Evolutionary conservation across 306 rosid genomes (phyloP).

Genomic region (Rosa chinensis): DNA sequence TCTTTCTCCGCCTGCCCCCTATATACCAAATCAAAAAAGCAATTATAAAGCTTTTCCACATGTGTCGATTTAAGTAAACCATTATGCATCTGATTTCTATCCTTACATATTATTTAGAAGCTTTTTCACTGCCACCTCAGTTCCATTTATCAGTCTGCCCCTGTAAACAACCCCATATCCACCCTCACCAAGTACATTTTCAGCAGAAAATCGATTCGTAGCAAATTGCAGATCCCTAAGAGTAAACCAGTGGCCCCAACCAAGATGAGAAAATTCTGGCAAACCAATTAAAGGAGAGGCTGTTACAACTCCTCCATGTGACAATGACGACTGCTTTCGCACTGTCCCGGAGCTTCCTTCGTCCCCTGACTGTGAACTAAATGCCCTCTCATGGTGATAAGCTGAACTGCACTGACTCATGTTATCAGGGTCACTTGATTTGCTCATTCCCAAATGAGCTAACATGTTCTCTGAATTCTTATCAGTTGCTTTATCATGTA

Average conservation of each 20-base stretch:
- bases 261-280: slow-evolving; percentile 96
- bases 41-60: slow-evolving; percentile 25
- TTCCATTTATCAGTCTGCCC: slow-evolving; percentile 84
- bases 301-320: slow-evolving; percentile 59
- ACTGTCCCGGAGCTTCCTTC: slow-evolving; percentile 83
- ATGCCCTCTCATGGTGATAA: slow-evolving; percentile 78
- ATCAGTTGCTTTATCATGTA: slow-evolving; percentile 57
- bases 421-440: slow-evolving; percentile 69
- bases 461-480: slow-evolving; percentile 61
- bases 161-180: slow-evolving; percentile 94
- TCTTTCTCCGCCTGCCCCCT: slow-evolving; percentile 99
- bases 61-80: slow-evolving; percentile 5
- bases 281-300: slow-evolving; percentile 84
- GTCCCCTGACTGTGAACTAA: slow-evolving; percentile 77
- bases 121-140: slow-evolving; percentile 94
- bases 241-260: slow-evolving; percentile 99
- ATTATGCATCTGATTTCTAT: slow-evolving; percentile 25
- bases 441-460: slow-evolving; percentile 58
- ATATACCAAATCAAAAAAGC: slow-evolving; percentile 20
- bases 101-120: slow-evolving; percentile 92
- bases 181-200: slow-evolving; percentile 87
- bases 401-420: slow-evolving; percentile 79
- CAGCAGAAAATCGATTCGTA: slow-evolving; percentile 62
- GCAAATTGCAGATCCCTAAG: slow-evolving; percentile 90
- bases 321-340: slow-evolving; percentile 52